Evolutionary conservation across 2,329 filamentous ascomycete genomes (phyloP), one percentile per base, ranked within the genome.

Genomic region (Botrytis medusae): DNA sequence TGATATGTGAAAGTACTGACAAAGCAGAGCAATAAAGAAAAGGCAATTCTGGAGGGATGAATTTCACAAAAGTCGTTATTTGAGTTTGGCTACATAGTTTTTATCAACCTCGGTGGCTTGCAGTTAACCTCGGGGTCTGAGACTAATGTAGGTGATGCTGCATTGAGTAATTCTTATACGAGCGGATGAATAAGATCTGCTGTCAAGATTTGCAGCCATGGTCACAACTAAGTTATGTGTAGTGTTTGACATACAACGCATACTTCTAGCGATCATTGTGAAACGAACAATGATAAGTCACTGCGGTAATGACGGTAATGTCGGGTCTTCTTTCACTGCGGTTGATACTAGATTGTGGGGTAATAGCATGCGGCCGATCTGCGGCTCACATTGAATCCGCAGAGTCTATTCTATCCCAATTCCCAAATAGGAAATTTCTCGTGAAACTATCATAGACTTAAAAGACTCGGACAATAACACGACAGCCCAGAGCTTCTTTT

Each of bases 361-460:
- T 62, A 42, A 42, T n/a, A n/a, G 37, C 22, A 20, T 18, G 25
- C 61, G 61, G 61, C 40, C 40, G 16, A 63, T 63, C 61, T 63
- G 40, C 61, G 40, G 40, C 37, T 63, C 14, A 29, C 8, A 54
- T 25, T 51, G 25, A 51, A n/a, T 25, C 3, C 51, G 14, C 25
- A 44, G n/a, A 44, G 61, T 29, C 25, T 63, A 8, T 44, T 44
- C 61, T 14, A 40, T 20, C 4, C 61, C 14, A 42, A 25, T 12
- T 63, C 61, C 61, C 25, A 29, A 63, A 63, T 29, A 63, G 61
- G 40, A 63, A 63, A n/a, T 63, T 63, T 44, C 37, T 63, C 40
- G 61, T 63, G 61, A 63, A 57, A 29, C 7, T 8, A 29, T 54
- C 25, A 16, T 57, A 14, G 16, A 29, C n/a, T 8, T 4, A 18